phyloP scores from a whole-genome alignment of 2,329 filamentous ascomycete species.

The Rutstroemia sydowiana region DNA sequence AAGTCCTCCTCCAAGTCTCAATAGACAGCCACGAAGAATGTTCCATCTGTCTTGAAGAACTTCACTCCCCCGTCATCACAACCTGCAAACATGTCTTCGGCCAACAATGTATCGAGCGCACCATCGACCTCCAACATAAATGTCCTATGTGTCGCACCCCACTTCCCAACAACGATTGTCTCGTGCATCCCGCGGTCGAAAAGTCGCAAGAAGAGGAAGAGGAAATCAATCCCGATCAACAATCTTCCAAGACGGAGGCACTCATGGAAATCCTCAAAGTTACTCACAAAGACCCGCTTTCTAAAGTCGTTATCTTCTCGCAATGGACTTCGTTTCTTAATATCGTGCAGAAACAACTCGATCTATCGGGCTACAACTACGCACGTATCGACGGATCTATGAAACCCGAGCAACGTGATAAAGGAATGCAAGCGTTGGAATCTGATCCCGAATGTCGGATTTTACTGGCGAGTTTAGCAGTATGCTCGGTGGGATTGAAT shows the following conservation, averaged over 20 bases:
- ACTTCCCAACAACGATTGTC: slow-evolving; percentile 50
- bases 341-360: slow-evolving; percentile 62
- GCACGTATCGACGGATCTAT: slow-evolving; percentile 77
- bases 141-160: slow-evolving; percentile 78
- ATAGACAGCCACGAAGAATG: slow-evolving; percentile 81
- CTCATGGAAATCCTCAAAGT: slow-evolving; percentile 69
- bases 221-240: slow-evolving; percentile 53
- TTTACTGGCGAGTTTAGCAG: slow-evolving; percentile 73
- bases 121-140: slow-evolving; percentile 67
- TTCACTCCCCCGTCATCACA: slow-evolving; percentile 72
- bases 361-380: slow-evolving; percentile 51
- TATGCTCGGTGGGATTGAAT: slow-evolving; percentile 81
- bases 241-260: slow-evolving; percentile 77
- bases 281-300: slow-evolving; percentile 53
- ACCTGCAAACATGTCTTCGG: slow-evolving; percentile 80
- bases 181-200: slow-evolving; percentile 61
- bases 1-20: slow-evolving; percentile 66
- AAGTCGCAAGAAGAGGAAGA: slow-evolving; percentile 42
- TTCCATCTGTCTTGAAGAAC: slow-evolving; percentile 67
- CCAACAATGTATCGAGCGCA: slow-evolving; percentile 62
- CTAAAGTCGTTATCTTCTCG: slow-evolving; percentile 67
- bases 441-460: slow-evolving; percentile 61
- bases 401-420: slow-evolving; percentile 62
- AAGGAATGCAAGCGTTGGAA: slow-evolving; percentile 60
- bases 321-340: slow-evolving; percentile 73